These are phyloP conservation scores for Flagelloscypha sp. DNA, from an alignment of 768 basidiomycete species.

Conservation along the genomic window DNA sequence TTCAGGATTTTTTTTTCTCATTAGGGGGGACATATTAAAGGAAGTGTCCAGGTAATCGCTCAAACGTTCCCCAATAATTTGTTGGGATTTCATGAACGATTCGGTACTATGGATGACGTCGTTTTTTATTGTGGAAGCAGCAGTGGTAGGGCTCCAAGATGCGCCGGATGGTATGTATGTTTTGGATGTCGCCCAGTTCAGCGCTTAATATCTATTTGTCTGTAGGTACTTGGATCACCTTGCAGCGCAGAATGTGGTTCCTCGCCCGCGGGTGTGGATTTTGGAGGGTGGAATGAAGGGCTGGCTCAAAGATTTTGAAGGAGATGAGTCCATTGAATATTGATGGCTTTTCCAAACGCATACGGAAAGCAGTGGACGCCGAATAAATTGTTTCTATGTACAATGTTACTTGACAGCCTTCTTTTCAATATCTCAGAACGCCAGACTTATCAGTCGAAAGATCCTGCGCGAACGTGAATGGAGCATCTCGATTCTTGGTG, in stretches of 20 bases:
- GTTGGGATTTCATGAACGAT: conserved; percentile 30
- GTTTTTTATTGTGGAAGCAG: conserved; percentile 51
- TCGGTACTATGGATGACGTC: conserved; percentile 30
- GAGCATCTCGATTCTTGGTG: too few species aligned
- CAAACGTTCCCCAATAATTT: conserved; percentile 43
- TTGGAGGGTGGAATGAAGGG: conserved; percentile 36
- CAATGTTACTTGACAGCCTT: too few species aligned
- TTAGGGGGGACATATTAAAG: conserved; percentile 50
- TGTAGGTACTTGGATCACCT: conserved; percentile 45
- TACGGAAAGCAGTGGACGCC: too few species aligned
- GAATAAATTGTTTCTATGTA: too few species aligned
- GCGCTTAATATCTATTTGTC: neutral
- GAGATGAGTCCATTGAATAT: too few species aligned
- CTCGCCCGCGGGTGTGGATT: conserved; percentile 30
- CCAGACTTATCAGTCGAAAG: too few species aligned
- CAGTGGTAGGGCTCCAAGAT: conserved; percentile 42
- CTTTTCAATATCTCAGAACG: too few species aligned
- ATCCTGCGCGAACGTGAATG: too few species aligned
- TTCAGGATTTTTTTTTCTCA: too few species aligned
- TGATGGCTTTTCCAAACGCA: too few species aligned
- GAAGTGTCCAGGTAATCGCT: conserved; percentile 40
- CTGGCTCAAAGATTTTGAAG: conserved; percentile 30
- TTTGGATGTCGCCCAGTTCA: neutral
- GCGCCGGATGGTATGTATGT: conserved; percentile 42
- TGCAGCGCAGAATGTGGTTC: conserved; percentile 18